Evolutionary conservation across 2,329 filamentous ascomycete species (phyloP).

Genomic region (Fusarium equiseti): DNA sequence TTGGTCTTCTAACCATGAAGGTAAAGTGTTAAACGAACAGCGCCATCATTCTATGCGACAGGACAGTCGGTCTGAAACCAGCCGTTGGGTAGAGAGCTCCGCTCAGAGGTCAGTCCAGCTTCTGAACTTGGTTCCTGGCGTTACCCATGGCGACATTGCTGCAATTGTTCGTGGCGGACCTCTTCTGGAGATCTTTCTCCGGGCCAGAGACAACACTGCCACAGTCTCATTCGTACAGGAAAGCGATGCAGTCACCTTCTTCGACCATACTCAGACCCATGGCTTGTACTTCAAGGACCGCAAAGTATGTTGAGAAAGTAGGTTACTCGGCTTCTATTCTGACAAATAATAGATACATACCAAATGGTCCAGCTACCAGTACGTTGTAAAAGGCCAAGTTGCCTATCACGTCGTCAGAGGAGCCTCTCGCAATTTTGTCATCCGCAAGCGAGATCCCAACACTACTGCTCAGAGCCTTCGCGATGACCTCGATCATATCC

Average conservation of each 20-base stretch:
- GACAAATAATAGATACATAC: constrained; percentile 69
- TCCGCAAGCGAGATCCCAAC: constrained; percentile 68
- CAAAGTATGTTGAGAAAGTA: constrained; percentile 62
- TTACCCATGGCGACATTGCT: constrained; percentile 74
- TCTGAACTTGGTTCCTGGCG: constrained; percentile 69
- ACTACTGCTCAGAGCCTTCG: constrained; percentile 75
- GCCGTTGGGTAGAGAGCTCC: constrained; percentile 49
- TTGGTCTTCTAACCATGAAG: not conserved
- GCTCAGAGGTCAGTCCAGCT: constrained; percentile 71
- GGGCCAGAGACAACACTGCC: constrained; percentile 68
- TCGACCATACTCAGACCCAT: constrained; percentile 71
- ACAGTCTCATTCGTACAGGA: constrained; percentile 78
- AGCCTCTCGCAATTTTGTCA: constrained; percentile 79
- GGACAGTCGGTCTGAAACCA: not conserved
- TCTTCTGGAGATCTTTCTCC: constrained; percentile 76
- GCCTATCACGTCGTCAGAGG: constrained; percentile 72
- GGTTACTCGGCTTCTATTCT: not conserved
- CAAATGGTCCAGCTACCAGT: constrained; percentile 79
- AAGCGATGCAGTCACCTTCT: constrained; percentile 72
- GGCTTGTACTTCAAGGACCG: constrained; percentile 78
- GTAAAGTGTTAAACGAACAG: not conserved
- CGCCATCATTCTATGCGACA: not conserved
- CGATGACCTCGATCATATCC: constrained; percentile 83
- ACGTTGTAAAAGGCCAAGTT: constrained; percentile 72
- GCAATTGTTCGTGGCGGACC: constrained; percentile 76